phyloP scores from a whole-genome alignment of 2,329 filamentous ascomycete genomes.

The Ophiognomonia clavigignenti-juglandacearum region DNA sequence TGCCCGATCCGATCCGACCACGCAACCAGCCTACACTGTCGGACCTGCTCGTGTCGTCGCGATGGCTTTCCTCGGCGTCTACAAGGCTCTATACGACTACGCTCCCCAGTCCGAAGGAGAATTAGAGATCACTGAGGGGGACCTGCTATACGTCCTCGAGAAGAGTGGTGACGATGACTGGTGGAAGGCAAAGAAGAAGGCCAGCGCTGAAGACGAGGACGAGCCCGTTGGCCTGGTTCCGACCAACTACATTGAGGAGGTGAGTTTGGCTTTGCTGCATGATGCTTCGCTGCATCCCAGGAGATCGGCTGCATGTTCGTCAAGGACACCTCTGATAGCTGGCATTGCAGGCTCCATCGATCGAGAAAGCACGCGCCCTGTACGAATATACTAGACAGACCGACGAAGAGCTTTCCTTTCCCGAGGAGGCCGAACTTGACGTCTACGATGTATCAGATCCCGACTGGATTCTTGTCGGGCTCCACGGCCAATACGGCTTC shows the following conservation, averaged over 20 bases:
- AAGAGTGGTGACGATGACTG: constrained; percentile 75
- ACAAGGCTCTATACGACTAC: constrained; percentile 90
- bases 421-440: constrained; percentile 76
- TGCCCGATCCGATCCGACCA: too few relatives aligned
- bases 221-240: constrained; percentile 88
- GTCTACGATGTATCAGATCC: constrained; percentile 90
- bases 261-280: constrained; percentile 44
- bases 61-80: constrained; percentile 92
- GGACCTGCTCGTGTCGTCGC: constrained; percentile 16
- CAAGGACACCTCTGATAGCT: constrained; percentile 2
- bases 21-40: not conserved
- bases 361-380: constrained; percentile 75
- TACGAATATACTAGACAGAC: constrained; percentile 97
- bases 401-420: constrained; percentile 94
- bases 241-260: constrained; percentile 93
- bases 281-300: too few relatives aligned
- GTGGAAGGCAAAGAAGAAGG: constrained; percentile 96
- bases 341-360: constrained; percentile 47
- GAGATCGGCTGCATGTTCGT: too few relatives aligned
- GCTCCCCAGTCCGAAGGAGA: constrained; percentile 80
- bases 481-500: constrained; percentile 84
- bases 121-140: constrained; percentile 78
- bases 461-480: constrained; percentile 92
- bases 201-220: constrained; percentile 76
- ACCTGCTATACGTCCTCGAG: constrained; percentile 82